phyloP scores from a whole-genome alignment of 140 eudicot species.

The Oenanthe javanica region DNA sequence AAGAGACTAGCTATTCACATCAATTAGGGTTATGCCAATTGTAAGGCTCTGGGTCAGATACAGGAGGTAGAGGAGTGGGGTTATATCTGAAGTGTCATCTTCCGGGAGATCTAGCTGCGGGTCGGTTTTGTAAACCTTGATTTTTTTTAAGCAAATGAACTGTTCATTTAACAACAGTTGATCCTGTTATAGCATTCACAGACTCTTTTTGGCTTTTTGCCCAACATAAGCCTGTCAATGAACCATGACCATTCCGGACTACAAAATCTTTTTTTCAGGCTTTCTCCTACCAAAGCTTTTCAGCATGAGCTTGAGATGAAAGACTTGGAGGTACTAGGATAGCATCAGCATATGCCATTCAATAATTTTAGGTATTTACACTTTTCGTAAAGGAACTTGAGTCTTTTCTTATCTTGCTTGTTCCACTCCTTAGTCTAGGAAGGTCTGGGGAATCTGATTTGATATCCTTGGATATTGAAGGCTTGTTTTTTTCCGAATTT shows the following conservation, averaged over 20 bases:
- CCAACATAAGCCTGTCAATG: no score
- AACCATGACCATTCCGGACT: background rate
- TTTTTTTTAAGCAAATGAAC: background rate
- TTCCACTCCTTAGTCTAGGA: slow-evolving; percentile 45
- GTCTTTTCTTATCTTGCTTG: slow-evolving; percentile 52
- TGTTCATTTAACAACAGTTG: background rate
- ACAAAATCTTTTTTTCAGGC: background rate
- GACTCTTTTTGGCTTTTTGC: background rate
- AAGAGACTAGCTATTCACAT: background rate
- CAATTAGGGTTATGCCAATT: background rate
- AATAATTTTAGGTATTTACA: background rate
- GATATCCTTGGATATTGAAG: slow-evolving; percentile 26
- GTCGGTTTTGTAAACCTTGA: background rate
- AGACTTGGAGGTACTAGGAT: no score
- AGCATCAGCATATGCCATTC: background rate
- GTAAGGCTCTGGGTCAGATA: background rate
- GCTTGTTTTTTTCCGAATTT: slow-evolving; percentile 20
- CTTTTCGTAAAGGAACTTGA: background rate
- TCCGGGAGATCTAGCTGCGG: background rate
- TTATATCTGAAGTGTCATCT: background rate
- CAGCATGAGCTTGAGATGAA: background rate
- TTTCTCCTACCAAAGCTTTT: background rate
- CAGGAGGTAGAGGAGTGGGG: background rate
- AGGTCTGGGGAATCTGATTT: slow-evolving; percentile 33
- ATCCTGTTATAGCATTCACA: background rate